Percentiles rank a stretch among this genome's conserved stretches.
Conservation (phyloP, 225 moss, liverwort and hornwort species). For the Straminergon stramineum region DNA sequence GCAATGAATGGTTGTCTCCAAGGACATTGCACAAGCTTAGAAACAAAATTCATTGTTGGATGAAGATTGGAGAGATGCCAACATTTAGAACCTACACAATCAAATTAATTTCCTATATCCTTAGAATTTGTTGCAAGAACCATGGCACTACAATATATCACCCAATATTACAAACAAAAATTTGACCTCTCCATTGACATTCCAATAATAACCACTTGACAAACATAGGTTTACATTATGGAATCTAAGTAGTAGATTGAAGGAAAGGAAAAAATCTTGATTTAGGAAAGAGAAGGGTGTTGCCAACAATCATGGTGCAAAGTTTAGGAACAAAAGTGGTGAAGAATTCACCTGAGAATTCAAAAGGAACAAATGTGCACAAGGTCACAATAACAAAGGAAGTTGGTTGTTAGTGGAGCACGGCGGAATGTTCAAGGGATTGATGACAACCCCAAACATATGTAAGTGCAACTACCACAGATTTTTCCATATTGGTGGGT, state of each 20-base stretch:
- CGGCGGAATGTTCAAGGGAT: accelerated
- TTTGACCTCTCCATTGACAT: background rate
- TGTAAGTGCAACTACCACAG: accelerated
- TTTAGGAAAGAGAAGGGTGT: accelerated
- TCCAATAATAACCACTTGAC: background rate
- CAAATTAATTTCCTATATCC: background rate
- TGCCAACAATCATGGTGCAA: accelerated
- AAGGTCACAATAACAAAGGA: background rate
- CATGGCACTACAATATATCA: accelerated
- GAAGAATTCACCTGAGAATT: too few relatives aligned
- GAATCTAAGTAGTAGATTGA: background rate
- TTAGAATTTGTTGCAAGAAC: background rate
- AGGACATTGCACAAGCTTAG: background rate
- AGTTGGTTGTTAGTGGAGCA: background rate
- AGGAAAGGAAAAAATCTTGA: background rate
- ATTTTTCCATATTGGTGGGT: accelerated
- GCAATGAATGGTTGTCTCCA: accelerated
- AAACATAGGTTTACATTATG: accelerated
- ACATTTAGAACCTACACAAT: accelerated
- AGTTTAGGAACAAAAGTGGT: background rate
- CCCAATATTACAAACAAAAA: accelerated
- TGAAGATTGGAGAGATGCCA: accelerated
- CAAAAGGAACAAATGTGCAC: accelerated
- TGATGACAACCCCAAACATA: background rate
- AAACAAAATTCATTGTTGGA: background rate